Percentiles rank a stretch among this genome's conserved stretches.
These are phyloP conservation scores for Arthroderma sp. DNA, from an alignment of 2,329 filamentous ascomycete species.

Conservation along the genomic window DNA sequence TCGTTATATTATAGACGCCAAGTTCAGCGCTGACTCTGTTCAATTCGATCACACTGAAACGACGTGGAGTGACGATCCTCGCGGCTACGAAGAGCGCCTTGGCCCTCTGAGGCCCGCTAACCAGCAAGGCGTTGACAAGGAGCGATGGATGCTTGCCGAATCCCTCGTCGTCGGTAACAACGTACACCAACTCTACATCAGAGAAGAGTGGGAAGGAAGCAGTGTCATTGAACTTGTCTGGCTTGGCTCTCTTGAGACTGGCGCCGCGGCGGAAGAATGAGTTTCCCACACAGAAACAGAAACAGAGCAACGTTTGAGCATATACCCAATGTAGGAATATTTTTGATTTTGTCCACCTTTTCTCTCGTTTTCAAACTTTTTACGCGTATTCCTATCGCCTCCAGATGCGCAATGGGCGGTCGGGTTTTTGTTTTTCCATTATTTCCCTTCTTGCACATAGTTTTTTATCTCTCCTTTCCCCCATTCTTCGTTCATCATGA, in stretches of 20 bases:
- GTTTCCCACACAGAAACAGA: background rate
- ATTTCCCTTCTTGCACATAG: background rate
- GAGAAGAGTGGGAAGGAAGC: slow-evolving; percentile 28
- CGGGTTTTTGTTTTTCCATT: background rate
- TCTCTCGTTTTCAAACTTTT: no score
- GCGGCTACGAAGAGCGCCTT: slow-evolving; percentile 27
- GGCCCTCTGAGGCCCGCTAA: slow-evolving; percentile 28
- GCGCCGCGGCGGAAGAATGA: background rate
- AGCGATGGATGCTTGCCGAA: slow-evolving; percentile 29
- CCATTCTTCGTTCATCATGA: no score
- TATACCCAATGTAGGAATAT: no score
- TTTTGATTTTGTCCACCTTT: no score
- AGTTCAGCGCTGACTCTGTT: slow-evolving; percentile 26
- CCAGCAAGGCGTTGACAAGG: slow-evolving; percentile 27
- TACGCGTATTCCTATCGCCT: no score
- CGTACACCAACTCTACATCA: slow-evolving; percentile 29
- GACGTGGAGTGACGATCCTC: slow-evolving; percentile 32
- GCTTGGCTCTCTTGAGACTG: slow-evolving; percentile 14
- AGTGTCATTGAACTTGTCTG: slow-evolving; percentile 33
- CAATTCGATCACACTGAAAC: slow-evolving; percentile 32
- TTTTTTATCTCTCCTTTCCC: no score
- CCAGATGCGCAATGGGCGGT: no score
- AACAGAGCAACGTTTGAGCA: background rate
- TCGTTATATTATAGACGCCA: slow-evolving; percentile 27
- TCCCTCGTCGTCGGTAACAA: slow-evolving; percentile 29